Conservation (phyloP, 306 rosid species). For the Gastrolobium bilobum region DNA sequence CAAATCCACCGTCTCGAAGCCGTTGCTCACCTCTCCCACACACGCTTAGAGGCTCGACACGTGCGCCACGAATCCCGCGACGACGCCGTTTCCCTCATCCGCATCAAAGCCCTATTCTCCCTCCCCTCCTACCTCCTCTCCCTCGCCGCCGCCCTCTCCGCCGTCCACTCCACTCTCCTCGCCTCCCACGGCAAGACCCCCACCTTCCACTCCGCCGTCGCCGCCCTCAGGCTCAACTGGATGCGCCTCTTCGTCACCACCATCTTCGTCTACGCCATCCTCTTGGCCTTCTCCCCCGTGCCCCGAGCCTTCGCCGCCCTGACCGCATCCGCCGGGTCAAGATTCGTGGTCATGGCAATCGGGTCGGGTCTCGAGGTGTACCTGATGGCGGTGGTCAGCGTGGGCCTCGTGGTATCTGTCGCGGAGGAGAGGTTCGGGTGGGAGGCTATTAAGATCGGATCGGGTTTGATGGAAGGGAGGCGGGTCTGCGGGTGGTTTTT, state of each 20-base stretch:
- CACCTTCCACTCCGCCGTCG: conserved; percentile 46
- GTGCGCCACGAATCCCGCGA: conserved; percentile 73
- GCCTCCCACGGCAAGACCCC: conserved; percentile 49
- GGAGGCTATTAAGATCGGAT: conserved; percentile 71
- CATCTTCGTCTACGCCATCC: conserved; percentile 58
- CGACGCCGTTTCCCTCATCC: conserved; percentile 71
- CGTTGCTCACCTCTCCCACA: conserved; percentile 66
- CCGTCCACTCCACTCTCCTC: conserved; percentile 59
- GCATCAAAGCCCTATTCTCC: conserved; percentile 61
- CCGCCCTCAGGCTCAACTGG: conserved; percentile 50
- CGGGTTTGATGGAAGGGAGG: conserved; percentile 60
- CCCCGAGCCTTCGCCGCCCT: conserved; percentile 47
- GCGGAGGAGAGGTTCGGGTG: conserved; percentile 74
- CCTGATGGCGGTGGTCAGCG: conserved; percentile 69
- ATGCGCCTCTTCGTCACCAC: conserved; percentile 64
- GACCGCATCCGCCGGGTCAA: conserved; percentile 21
- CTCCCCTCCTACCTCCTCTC: conserved; percentile 70
- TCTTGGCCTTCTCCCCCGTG: conserved; percentile 54
- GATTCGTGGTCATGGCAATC: conserved; percentile 21
- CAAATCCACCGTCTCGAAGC: conserved; percentile 74
- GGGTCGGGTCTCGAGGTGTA: conserved; percentile 62
- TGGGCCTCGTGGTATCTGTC: conserved; percentile 70
- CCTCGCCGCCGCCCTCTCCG: conserved; percentile 65
- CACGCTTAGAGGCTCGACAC: conserved; percentile 85
- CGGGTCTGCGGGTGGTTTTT: conserved; percentile 65